phyloP scores from a whole-genome alignment of 345 rosid genomes.

The Eucalyptus decipiens region DNA sequence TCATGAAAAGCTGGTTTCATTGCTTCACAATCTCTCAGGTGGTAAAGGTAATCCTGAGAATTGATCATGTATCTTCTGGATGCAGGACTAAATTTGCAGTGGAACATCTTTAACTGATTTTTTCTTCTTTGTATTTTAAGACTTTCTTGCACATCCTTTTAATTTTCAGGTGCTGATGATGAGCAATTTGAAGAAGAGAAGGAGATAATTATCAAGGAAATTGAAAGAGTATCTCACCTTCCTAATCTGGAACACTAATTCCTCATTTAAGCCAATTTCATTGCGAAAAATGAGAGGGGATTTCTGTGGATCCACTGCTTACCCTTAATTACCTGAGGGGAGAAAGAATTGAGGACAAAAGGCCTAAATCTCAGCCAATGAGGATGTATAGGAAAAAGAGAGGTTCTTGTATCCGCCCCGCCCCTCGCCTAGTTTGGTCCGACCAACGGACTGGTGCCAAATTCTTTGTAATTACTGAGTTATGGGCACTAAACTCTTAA shows the following conservation, averaged over 20 bases:
- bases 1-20: slow-evolving; percentile 55
- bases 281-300: neutral
- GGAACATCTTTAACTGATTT: neutral
- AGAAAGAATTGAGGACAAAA: neutral
- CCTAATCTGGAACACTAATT: slow-evolving; percentile 18
- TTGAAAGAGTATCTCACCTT: slow-evolving; percentile 41
- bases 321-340: neutral
- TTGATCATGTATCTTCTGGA: neutral
- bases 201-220: slow-evolving; percentile 82
- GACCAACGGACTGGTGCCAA: neutral
- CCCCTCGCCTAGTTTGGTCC: neutral
- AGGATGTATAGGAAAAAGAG: neutral
- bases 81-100: neutral
- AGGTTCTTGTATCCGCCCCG: neutral
- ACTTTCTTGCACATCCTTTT: neutral
- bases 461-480: neutral
- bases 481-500: neutral
- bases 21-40: slow-evolving; percentile 54
- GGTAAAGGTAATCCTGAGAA: slow-evolving; percentile 56
- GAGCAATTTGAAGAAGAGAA: slow-evolving; percentile 96
- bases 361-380: neutral
- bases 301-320: neutral
- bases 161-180: slow-evolving; percentile 55
- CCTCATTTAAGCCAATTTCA: neutral
- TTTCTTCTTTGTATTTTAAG: neutral